A percentile compares a stretch with the other conserved stretches of the same genome.
phyloP scores from a whole-genome alignment of 1,284 basidiomycete genomes.

The Thecaphora thlaspeos region DNA sequence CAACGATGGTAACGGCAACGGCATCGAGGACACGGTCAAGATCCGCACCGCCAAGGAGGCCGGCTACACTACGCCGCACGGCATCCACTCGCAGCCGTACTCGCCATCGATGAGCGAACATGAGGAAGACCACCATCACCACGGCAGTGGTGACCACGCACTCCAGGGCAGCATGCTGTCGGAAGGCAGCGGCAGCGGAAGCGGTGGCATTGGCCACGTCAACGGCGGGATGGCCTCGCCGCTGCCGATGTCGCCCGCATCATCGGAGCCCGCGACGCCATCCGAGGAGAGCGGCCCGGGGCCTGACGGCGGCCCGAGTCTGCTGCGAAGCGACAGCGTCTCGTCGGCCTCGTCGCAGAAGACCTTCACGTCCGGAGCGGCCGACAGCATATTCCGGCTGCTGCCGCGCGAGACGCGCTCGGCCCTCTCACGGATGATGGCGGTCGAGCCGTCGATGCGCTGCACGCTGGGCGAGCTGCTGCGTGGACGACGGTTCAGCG shows the following conservation, averaged over 20 bases:
- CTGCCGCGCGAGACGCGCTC: conserved; percentile 77
- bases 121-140: conserved; percentile 7
- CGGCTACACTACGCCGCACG: conserved; percentile 50
- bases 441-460: conserved; percentile 80
- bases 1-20: conserved; percentile 8
- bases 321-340: conserved; percentile 48
- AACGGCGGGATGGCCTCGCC: conserved; percentile 9
- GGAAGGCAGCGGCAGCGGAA: not conserved
- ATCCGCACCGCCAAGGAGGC: conserved; percentile 50
- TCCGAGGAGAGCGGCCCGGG: conserved; percentile 13
- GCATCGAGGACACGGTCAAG: conserved; percentile 12
- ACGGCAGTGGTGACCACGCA: not conserved
- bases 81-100: conserved; percentile 25
- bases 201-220: conserved; percentile 10
- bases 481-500: conserved; percentile 65
- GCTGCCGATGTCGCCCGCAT: conserved; percentile 17
- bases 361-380: conserved; percentile 78
- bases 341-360: conserved; percentile 65
- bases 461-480: conserved; percentile 92
- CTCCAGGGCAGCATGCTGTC: too few species aligned
- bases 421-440: conserved; percentile 89
- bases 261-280: conserved; percentile 30
- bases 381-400: conserved; percentile 97
- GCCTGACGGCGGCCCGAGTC: conserved; percentile 25
- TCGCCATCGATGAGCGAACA: conserved; percentile 32